Evolutionary conservation across 108 stramenopile genomes (phyloP).

Genomic region (Discostella pseudostelligera): DNA sequence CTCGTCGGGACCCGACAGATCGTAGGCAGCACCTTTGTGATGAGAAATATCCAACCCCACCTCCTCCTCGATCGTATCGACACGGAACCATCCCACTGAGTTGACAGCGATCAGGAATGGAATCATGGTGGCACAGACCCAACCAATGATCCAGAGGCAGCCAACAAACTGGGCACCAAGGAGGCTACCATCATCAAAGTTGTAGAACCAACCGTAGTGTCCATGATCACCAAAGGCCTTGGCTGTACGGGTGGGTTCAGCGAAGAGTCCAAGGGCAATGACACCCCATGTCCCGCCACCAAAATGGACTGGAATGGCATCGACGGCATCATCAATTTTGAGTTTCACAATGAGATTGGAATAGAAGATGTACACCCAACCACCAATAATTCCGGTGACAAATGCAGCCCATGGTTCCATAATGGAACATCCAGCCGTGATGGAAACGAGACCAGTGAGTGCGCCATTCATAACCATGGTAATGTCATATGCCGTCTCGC

Average conservation of each 20-base stretch:
- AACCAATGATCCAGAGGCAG: conserved; percentile 73
- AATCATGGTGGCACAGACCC: conserved; percentile 72
- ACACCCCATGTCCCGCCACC: conserved; percentile 82
- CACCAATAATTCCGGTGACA: conserved; percentile 81
- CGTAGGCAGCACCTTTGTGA: conserved; percentile 68
- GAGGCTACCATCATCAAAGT: conserved; percentile 51
- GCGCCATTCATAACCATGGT: conserved; percentile 72
- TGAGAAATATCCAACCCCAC: conserved; percentile 83
- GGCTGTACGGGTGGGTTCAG: conserved; percentile 28
- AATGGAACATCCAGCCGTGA: conserved; percentile 79
- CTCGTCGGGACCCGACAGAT: conserved; percentile 36
- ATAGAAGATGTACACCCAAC: conserved; percentile 67
- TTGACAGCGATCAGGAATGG: conserved; percentile 76
- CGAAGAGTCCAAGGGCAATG: conserved; percentile 79
- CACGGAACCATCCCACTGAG: conserved; percentile 64
- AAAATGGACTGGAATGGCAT: conserved; percentile 91
- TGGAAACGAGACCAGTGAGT: conserved; percentile 71
- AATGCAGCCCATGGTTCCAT: conserved; percentile 83
- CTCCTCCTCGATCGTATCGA: conserved; percentile 72
- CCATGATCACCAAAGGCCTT: conserved; percentile 52
- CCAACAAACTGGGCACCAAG: conserved; percentile 74
- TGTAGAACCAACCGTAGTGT: conserved; percentile 71
- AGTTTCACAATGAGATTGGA: conserved; percentile 58
- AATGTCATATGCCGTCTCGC: conserved; percentile 7
- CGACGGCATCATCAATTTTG: conserved; percentile 91